These are phyloP conservation scores for Citrus cavaleriei DNA, from an alignment of 345 rosid genomes.

Conservation along the genomic window DNA sequence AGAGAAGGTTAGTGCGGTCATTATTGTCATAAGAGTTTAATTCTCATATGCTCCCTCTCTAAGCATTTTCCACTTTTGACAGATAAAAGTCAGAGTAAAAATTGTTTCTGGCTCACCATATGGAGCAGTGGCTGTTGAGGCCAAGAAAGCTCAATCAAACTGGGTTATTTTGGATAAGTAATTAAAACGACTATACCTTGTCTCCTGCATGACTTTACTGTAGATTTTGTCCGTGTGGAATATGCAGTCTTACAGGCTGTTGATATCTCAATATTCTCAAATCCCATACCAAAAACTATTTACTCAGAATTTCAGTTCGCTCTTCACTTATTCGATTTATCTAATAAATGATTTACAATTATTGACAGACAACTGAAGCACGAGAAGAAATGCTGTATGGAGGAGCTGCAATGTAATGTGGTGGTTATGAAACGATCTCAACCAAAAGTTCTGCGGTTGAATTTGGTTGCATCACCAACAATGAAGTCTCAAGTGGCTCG, in stretches of 20 bases:
- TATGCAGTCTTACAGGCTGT: background rate
- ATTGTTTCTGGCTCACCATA: slow-evolving; percentile 62
- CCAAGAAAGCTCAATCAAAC: slow-evolving; percentile 69
- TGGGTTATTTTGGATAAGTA: slow-evolving; percentile 98
- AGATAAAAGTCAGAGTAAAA: slow-evolving; percentile 88
- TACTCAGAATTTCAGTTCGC: background rate
- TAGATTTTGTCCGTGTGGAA: background rate
- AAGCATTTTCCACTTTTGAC: slow-evolving; percentile 12
- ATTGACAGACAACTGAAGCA: slow-evolving; percentile 62
- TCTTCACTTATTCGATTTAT: background rate
- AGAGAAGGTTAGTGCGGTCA: slow-evolving; percentile 50
- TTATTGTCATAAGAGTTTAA: background rate
- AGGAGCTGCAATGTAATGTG: slow-evolving; percentile 85
- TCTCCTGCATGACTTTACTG: slow-evolving; percentile 14
- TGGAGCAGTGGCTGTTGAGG: slow-evolving; percentile 86
- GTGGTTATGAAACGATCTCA: slow-evolving; percentile 85
- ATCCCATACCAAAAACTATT: background rate
- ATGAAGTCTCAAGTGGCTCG: slow-evolving; percentile 40
- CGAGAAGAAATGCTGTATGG: slow-evolving; percentile 80
- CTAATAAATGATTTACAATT: slow-evolving; percentile 10
- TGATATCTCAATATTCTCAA: background rate
- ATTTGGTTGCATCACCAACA: slow-evolving; percentile 65
- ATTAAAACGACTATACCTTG: slow-evolving; percentile 19
- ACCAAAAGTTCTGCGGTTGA: slow-evolving; percentile 86
- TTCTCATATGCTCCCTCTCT: background rate